Evolutionary conservation across 768 basidiomycete species (phyloP).

Genomic region (Ephemerocybe angulata): DNA sequence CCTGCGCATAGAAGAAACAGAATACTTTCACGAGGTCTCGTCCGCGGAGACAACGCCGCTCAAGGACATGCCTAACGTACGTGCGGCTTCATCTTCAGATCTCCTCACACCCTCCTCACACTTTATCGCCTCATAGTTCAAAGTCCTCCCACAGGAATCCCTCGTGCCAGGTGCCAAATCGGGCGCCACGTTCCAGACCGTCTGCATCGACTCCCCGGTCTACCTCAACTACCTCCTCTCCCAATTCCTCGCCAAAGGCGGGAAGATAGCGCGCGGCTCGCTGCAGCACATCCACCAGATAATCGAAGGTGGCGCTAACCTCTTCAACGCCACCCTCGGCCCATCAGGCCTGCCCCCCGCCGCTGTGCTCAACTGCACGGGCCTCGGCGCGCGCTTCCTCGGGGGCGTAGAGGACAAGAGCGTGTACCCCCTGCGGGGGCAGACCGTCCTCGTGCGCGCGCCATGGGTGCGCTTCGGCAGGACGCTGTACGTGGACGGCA

Average conservation of each 20-base stretch:
- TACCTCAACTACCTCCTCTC: slow-evolving; percentile 64
- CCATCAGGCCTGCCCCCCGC: slow-evolving; percentile 4
- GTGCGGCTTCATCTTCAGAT: slow-evolving; percentile 11
- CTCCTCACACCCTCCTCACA: slow-evolving; percentile 15
- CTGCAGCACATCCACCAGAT: slow-evolving; percentile 63
- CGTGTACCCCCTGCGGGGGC: slow-evolving; percentile 77
- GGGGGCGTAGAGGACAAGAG: slow-evolving; percentile 78
- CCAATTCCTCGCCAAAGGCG: slow-evolving; percentile 56
- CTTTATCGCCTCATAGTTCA: slow-evolving; percentile 20
- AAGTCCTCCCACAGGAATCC: slow-evolving; percentile 34
- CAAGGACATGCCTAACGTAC: slow-evolving; percentile 51
- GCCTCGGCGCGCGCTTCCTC: slow-evolving; percentile 69
- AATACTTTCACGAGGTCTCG: slow-evolving; percentile 47
- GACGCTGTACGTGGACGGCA: slow-evolving; percentile 35
- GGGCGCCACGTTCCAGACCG: slow-evolving; percentile 54
- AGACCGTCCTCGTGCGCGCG: slow-evolving; percentile 72
- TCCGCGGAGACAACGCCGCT: slow-evolving; percentile 33
- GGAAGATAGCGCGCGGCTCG: slow-evolving; percentile 41
- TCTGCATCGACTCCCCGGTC: slow-evolving; percentile 58
- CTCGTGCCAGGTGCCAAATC: slow-evolving; percentile 36
- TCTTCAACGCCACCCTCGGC: slow-evolving; percentile 11
- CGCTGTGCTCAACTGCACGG: slow-evolving; percentile 47
- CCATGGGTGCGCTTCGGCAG: slow-evolving; percentile 60
- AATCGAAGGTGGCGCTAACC: slow-evolving; percentile 34
- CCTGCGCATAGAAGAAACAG: slow-evolving; percentile 56